Evolutionary conservation across 2,329 filamentous ascomycete species (phyloP), one percentile per base, ranked within the genome.

Genomic region (Trichoderma pleuroti): DNA sequence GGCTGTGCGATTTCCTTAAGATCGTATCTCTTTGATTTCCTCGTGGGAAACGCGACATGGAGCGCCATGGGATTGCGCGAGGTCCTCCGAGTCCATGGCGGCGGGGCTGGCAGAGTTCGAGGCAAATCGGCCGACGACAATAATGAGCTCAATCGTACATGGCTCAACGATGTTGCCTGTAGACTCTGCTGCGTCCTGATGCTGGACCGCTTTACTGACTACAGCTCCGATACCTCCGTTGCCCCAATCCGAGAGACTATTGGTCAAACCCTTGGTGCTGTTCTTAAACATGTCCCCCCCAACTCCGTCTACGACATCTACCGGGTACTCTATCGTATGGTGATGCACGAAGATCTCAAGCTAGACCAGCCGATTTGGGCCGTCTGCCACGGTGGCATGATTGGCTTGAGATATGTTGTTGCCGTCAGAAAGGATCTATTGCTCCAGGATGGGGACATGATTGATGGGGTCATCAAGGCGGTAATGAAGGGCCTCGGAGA

Each of bases 311-410:
- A 95, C 75, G 88, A 90, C 68, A 92, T 97, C 49, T 98, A 98
- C 79, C 87, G 86, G 59, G 91, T 97, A 56, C 86, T 99, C 5
- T 92, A 96, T 76, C 89, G 92, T 46, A 92, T 99, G 83, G 94
- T 98, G 46, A 96, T 97, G 89, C 94, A 98, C 78, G 89, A 91
- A 54, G 93, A 97, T 74, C 83, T 96, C 26, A 88, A 90, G 46
- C 83, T 94, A 28, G 89, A 91, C 28, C 88, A 87, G 36, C 90
- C 92, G 16, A 87, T 94, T 34, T 99, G 96, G 96, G 93, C 97
- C 72, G 92, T 98, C 46, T 97, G 94, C 76, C 97, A 99, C 79
- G 96, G 96, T 74, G 96, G 96, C 73, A 99, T 99, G 96, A 94
- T 98, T 60, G 96, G 96, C 9, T 83, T 99, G 77, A 89, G 95